phyloP scores from a whole-genome alignment of 139 green algal species.

The Eudorina sp. region DNA sequence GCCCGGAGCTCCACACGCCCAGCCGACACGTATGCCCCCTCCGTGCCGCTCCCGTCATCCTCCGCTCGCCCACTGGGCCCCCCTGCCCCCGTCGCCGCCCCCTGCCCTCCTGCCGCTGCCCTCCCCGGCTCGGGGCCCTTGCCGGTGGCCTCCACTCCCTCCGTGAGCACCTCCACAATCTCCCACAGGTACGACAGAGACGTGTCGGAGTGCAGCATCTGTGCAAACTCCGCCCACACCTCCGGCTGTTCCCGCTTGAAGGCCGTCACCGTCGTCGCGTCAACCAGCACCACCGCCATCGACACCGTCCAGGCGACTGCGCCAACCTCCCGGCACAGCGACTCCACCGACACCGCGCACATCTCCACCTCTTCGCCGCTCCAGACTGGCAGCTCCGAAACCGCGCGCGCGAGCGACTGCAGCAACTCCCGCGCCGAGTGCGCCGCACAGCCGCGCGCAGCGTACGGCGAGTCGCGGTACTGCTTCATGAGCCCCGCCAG shows the following conservation, averaged over 20 bases:
- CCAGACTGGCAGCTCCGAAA: slow-evolving; percentile 66
- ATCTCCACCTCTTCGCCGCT: slow-evolving; percentile 48
- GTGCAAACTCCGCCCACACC: slow-evolving; percentile 44
- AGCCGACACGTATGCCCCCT: background rate
- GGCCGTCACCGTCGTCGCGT: slow-evolving; percentile 49
- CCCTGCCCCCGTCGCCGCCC: background rate
- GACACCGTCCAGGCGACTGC: slow-evolving; percentile 59
- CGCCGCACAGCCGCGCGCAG: slow-evolving; percentile 49
- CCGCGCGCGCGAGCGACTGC: slow-evolving; percentile 45
- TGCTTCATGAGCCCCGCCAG: slow-evolving; percentile 55
- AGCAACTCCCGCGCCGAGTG: slow-evolving; percentile 54
- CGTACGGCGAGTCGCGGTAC: slow-evolving; percentile 54
- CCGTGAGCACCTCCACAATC: slow-evolving; percentile 30
- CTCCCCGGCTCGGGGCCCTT: background rate
- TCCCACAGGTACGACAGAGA: slow-evolving; percentile 32
- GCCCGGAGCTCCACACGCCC: slow-evolving; percentile 20
- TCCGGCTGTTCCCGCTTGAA: slow-evolving; percentile 54
- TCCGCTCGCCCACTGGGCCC: background rate
- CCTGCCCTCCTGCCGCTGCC: background rate
- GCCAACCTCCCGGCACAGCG: slow-evolving; percentile 56
- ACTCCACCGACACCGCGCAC: slow-evolving; percentile 59
- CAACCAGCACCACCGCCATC: slow-evolving; percentile 74
- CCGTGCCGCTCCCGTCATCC: background rate
- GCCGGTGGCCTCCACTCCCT: background rate
- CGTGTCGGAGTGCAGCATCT: slow-evolving; percentile 18